These are phyloP conservation scores for Somion occarium DNA, from an alignment of 1,284 basidiomycete genomes.

Conservation along the genomic window DNA sequence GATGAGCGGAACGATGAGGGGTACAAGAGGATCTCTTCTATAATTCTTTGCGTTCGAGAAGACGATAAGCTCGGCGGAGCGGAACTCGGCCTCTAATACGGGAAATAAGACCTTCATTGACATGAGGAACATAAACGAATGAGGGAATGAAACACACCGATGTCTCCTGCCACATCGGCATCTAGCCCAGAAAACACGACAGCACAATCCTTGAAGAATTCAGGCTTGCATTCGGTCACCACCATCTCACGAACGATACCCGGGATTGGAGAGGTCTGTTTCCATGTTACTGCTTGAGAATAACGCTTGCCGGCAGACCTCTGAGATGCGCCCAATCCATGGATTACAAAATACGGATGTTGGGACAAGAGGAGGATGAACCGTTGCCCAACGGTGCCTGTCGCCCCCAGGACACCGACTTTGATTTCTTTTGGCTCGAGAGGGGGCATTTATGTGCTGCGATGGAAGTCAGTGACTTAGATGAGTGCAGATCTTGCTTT, in stretches of 20 bases:
- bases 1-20: slow-evolving; percentile 95
- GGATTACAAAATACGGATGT: slow-evolving; percentile 91
- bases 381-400: slow-evolving; percentile 93
- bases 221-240: slow-evolving; percentile 78
- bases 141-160: slow-evolving; percentile 56
- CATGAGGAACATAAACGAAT: slow-evolving; percentile 1
- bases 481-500: neutral
- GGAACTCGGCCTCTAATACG: slow-evolving; percentile 76
- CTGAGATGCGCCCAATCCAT: slow-evolving; percentile 86
- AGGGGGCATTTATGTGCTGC: slow-evolving; percentile 12
- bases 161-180: slow-evolving; percentile 90
- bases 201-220: slow-evolving; percentile 78
- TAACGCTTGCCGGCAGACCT: slow-evolving; percentile 89
- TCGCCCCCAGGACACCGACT: slow-evolving; percentile 94
- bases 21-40: slow-evolving; percentile 91
- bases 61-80: slow-evolving; percentile 84
- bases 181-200: slow-evolving; percentile 96
- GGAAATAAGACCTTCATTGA: slow-evolving; percentile 7
- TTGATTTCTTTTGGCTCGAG: slow-evolving; percentile 65
- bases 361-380: slow-evolving; percentile 87
- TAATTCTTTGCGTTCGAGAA: slow-evolving; percentile 99
- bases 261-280: slow-evolving; percentile 82
- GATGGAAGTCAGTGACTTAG: neutral
- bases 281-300: slow-evolving; percentile 81
- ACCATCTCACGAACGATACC: slow-evolving; percentile 59